Evolutionary conservation across 2,329 filamentous ascomycete species (phyloP), one percentile per base, ranked within the genome.

Genomic region (Neofusicoccum parvum): DNA sequence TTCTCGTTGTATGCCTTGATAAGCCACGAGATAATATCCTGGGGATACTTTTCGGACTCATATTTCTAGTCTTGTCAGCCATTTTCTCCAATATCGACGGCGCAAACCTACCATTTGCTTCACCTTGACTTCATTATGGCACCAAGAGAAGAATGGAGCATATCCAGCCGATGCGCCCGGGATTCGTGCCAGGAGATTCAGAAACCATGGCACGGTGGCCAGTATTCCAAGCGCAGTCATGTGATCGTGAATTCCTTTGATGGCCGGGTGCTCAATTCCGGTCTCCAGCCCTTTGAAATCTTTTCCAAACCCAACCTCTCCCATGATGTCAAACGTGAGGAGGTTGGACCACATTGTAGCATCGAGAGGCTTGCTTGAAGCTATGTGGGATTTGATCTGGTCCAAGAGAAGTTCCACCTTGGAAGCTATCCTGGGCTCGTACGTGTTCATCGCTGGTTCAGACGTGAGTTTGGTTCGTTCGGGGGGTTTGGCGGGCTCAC

Each of bases 291-390:
- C 79, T 27, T 72, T 72, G 69, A 82, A 80, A 48, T 76, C 72
- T 64, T 79, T 76, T 20, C 74, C 80, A 63, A 80, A 80, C 10
- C 74, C 76, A 11, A 82, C 69, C 62, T 82, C 80, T 6, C 80
- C 80, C 78, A 85, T 83, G 27, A 84, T 76, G 66, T 85, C 83
- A 65, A 84, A 80, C 59, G 78, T 76, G 64, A 82, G 76, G 67
- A 76, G 82, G 58, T 78, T 75, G 20, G 73, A 64, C 75, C 74
- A 76, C 51, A 72, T 68, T 5, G 73, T 74, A 15, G 74, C 73
- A 7, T 75, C 67, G 0, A 77, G 65, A 66, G 2, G 62, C 5
- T 69, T 41, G 46, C 14, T 14, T 6, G 32, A 6, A 15, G 66
- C 56, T 1, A 68, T 67, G 37, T 71, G 65, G 23, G 72, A 70